Evolutionary conservation across 176 grass and related monocot species (phyloP).

Genomic region (Urochloa ruziziensis): DNA sequence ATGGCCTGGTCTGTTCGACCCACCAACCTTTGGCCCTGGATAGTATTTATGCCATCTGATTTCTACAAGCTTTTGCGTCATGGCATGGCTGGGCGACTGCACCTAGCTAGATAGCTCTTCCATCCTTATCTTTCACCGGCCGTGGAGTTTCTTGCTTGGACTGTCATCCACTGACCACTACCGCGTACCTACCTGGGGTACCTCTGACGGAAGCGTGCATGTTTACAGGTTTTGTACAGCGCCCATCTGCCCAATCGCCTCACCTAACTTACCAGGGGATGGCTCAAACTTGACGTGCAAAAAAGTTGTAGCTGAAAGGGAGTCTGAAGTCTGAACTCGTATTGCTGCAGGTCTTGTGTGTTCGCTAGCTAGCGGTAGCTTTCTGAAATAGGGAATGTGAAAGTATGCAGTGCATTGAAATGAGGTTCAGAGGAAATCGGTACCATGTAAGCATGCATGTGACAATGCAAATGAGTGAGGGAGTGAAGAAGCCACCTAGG

Average conservation of each 20-base stretch:
- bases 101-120: background rate
- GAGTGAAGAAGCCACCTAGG: background rate
- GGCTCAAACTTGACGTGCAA: constrained; percentile 43
- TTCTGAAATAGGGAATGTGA: background rate
- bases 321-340: too few relatives aligned
- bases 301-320: too few relatives aligned
- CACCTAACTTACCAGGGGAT: constrained; percentile 33
- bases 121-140: constrained; percentile 44
- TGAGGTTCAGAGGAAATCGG: background rate
- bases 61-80: constrained; percentile 47
- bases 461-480: background rate
- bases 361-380: background rate
- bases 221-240: constrained; percentile 17
- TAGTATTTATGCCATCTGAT: constrained; percentile 48
- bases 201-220: constrained; percentile 30
- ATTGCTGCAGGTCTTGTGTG: too few relatives aligned
- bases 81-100: constrained; percentile 17
- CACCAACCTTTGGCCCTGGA: constrained; percentile 37
- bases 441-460: background rate
- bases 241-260: constrained; percentile 26
- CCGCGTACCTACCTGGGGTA: constrained; percentile 18
- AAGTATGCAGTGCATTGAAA: background rate
- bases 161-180: background rate
- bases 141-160: constrained; percentile 40
- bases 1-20: constrained; percentile 33